phyloP scores from a whole-genome alignment of 2,329 filamentous ascomycete species.

The Clonostachys byssicola region DNA sequence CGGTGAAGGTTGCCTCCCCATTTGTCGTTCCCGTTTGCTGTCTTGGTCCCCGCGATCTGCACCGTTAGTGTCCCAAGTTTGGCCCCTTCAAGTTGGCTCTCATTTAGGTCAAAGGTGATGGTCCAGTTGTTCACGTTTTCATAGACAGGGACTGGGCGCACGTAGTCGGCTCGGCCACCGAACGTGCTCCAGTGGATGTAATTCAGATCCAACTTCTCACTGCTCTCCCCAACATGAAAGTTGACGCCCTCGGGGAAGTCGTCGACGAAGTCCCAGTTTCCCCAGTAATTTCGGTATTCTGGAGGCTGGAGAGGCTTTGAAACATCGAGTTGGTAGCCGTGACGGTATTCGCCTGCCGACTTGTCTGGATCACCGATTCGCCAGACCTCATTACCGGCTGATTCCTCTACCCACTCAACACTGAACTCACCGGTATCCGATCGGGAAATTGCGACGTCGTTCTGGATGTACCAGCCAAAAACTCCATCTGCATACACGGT shows the following conservation, averaged over 20 bases:
- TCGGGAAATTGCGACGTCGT: constrained; percentile 33
- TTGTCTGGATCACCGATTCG: constrained; percentile 61
- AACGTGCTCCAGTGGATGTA: constrained; percentile 65
- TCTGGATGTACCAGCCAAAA: constrained; percentile 55
- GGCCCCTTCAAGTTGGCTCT: constrained; percentile 31
- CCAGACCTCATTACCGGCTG: constrained; percentile 54
- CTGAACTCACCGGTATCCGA: constrained; percentile 24
- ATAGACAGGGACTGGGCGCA: constrained; percentile 35
- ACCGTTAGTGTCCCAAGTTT: constrained; percentile 53
- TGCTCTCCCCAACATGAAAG: constrained; percentile 50
- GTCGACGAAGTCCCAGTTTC: constrained; percentile 49
- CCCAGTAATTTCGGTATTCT: constrained; percentile 60
- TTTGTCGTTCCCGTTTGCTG: constrained; percentile 55
- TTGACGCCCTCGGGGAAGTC: constrained; percentile 57
- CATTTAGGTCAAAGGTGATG: constrained; percentile 42
- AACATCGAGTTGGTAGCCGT: constrained; percentile 47
- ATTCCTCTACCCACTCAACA: constrained; percentile 48
- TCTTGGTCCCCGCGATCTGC: constrained; percentile 58
- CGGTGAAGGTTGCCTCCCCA: constrained; percentile 8
- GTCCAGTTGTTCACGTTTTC: constrained; percentile 55
- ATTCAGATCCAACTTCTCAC: constrained; percentile 47
- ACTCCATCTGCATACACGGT: constrained; percentile 60
- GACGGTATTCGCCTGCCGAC: constrained; percentile 54
- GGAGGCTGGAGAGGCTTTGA: constrained; percentile 44
- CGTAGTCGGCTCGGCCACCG: constrained; percentile 46